Conservation (phyloP, 768 basidiomycete species). For the Suillus luteus region DNA sequence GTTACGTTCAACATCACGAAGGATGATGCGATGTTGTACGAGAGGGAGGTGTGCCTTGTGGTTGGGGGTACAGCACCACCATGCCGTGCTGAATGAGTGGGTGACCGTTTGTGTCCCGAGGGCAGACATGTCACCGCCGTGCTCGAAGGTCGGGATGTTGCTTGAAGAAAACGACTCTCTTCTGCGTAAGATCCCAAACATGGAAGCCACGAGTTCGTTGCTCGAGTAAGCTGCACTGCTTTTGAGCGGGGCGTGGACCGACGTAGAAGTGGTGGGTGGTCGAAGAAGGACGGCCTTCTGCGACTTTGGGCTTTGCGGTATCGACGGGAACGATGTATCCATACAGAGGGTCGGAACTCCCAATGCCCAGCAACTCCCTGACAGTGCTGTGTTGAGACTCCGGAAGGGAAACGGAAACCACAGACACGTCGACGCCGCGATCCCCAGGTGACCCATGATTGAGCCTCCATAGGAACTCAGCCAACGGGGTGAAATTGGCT, state of each 20-base stretch:
- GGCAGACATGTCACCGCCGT: slow-evolving; percentile 32
- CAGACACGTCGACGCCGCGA: slow-evolving; percentile 31
- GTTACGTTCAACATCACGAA: slow-evolving; percentile 1
- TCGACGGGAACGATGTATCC: neutral
- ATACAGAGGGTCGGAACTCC: neutral
- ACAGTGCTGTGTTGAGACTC: slow-evolving; percentile 14
- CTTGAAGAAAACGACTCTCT: slow-evolving; percentile 30
- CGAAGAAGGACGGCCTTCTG: neutral
- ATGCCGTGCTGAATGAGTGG: slow-evolving; percentile 9
- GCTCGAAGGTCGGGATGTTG: slow-evolving; percentile 29
- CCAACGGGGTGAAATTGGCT: slow-evolving; percentile 14
- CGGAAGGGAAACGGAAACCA: slow-evolving; percentile 14
- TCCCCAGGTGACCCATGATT: slow-evolving; percentile 14
- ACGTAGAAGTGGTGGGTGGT: neutral
- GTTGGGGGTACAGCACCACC: neutral
- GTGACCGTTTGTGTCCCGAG: slow-evolving; percentile 11
- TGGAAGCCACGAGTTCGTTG: neutral
- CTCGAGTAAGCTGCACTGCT: neutral
- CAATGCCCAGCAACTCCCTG: neutral
- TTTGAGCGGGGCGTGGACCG: neutral
- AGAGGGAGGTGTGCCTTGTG: too few species aligned
- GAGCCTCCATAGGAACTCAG: slow-evolving; percentile 31
- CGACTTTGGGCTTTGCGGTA: neutral
- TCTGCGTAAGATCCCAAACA: neutral
- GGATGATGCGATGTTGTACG: slow-evolving; percentile 8